Evolutionary conservation across 2,329 filamentous ascomycete genomes (phyloP), one percentile per base, ranked within the genome.

Genomic region (Lecanicillium sp.): DNA sequence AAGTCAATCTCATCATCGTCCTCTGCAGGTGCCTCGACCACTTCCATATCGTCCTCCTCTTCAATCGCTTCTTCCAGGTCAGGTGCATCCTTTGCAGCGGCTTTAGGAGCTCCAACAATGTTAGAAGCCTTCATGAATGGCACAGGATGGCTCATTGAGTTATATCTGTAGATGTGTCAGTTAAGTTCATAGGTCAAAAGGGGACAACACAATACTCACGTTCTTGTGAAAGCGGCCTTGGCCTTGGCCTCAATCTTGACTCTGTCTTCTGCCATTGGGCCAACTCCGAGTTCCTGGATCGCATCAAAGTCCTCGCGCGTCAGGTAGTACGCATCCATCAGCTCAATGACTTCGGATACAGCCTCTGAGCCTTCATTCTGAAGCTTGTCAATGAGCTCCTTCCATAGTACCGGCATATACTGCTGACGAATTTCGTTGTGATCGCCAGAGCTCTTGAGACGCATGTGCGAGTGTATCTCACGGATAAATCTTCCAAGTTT

Each of bases 301-400:
- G 84, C 86, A 62, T 98, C 93, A 65, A 91, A 95, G 63, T 98
- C 93, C 20, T 98, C 93, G 53, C 86, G 85, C 1, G 93, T 97
- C 49, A 98, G 73, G 66, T 85, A 98, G 68, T 98, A 98, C 62
- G 85, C 90, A 62, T 98, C 93, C 93, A 98, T 97, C 46, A 96
- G 75, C 46, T 93, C 81, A 60, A 98, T 98, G 46, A 96, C 84
- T 2, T 87, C 84, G 1, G 79, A 76, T 4, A 96, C 85, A 7
- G 79, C 78, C 1, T 94, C 90, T 59, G 88, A 93, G 57, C 93
- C 93, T 49, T 94, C 84, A 0, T 71, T 64, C 58, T 89, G 79
- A 46, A 98, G 72, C 50, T 81, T 78, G 57, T 86, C 83, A 55
- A 95, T 76, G 19, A 91, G 75, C 60, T 84, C 81, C 38, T 86